Base-by-base conservation (phyloP, 2,329 filamentous ascomycete species). In the Aureobasidium sp. region DNA sequence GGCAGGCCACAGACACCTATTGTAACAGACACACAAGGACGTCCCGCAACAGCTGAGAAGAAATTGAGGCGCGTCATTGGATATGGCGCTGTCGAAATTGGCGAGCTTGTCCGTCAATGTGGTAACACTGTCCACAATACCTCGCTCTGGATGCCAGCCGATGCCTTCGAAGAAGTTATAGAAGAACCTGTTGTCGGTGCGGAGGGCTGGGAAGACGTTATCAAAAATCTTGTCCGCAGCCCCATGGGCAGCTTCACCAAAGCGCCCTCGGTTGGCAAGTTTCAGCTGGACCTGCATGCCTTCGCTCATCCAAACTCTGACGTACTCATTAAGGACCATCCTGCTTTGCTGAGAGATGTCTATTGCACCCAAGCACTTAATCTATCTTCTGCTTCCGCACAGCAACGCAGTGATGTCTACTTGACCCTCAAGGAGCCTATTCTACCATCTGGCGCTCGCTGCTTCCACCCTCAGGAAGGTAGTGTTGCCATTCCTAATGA, bases 391-490 rank as follows among this genome's bases (percentile, higher is more conserved):
- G 92, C 92, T 1, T 93, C 94, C 0, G 91, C 88, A 0, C 92
- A 91, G 71, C 82, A 89, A 17, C 83, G 95, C 68, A 97, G 91
- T 12, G 95, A 99, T 73, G 97, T 99, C 56, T 99, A 99, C 72
- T 75, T 99, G 48, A 97, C 91, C 0, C 75, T 99, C 52, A 85
- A 86, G 63, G 87, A 91, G 66, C 89, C 91, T 0, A 81, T 87
- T n/a, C 79, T 99, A 27, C 87, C 88, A 20, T 86, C 86, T 62
- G 82, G 84, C 66, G 82, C 83, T 12, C 78, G 83, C 44, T 75
- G 88, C 26, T 83, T 84, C 9, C 86, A 88, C 69, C 85, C 86
- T 0, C 90, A 96, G 69, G 87, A 88, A 37, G 91, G 90, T n/a
- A 89, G 88, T 65, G 87, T 93, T 12, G 86, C 88, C 1, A 78